These are phyloP conservation scores for Myotisia sp. DNA, from an alignment of 2,329 filamentous ascomycete species.

Conservation along the genomic window DNA sequence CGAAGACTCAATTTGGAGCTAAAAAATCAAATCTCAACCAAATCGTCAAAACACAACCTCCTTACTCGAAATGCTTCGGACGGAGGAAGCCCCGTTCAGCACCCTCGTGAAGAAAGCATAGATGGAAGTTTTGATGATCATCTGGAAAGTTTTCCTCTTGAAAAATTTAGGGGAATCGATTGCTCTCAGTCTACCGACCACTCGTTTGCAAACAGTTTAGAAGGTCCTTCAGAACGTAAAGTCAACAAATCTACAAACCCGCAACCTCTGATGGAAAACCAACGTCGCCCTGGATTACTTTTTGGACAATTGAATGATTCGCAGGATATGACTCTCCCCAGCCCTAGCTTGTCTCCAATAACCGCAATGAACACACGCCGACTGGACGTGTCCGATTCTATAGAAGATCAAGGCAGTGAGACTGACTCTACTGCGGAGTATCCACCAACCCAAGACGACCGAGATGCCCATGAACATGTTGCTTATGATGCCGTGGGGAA, in stretches of 20 bases:
- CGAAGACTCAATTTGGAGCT: background rate
- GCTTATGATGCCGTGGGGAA: too few relatives aligned
- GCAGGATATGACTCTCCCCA: slow-evolving; percentile 74
- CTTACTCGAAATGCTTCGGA: background rate
- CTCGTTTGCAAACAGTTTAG: too few relatives aligned
- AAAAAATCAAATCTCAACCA: background rate
- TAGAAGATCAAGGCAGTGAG: slow-evolving; percentile 30
- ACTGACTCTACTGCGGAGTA: too few relatives aligned
- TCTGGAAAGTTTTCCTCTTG: slow-evolving; percentile 1
- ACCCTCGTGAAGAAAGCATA: slow-evolving; percentile 1
- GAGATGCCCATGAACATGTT: too few relatives aligned
- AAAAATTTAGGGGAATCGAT: too few relatives aligned
- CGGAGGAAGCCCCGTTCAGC: background rate
- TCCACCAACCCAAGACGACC: too few relatives aligned
- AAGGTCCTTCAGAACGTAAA: background rate
- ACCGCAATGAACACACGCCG: slow-evolving; percentile 55
- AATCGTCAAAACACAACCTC: background rate
- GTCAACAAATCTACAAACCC: background rate
- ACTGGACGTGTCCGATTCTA: slow-evolving; percentile 29
- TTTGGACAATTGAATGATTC: background rate
- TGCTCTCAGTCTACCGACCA: too few relatives aligned
- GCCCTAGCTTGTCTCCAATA: slow-evolving; percentile 79
- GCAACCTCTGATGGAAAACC: background rate
- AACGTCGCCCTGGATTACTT: background rate
- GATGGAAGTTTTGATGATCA: slow-evolving; percentile 1